Percentiles rank a stretch among this genome's conserved stretches.
Evolutionary conservation across 2,329 filamentous ascomycete genomes (phyloP).

Genomic region (Penicillium decumbens): DNA sequence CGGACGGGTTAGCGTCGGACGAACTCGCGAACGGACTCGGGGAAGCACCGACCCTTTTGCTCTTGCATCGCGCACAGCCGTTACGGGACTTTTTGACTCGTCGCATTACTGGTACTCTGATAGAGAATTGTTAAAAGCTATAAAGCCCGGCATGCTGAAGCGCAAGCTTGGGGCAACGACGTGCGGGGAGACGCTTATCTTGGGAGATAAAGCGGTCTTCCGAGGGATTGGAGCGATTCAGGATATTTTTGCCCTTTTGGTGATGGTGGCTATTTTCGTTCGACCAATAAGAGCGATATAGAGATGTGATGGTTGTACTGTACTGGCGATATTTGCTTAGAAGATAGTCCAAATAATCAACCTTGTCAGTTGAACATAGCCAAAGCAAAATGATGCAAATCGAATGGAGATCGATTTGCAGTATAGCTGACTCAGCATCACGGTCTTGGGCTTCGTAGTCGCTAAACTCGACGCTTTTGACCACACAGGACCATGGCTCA

Average conservation of each 20-base stretch:
- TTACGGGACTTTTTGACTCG: conserved; percentile 43
- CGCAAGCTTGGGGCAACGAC: not conserved
- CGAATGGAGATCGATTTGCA: not conserved
- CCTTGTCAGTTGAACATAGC: not conserved
- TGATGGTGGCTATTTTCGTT: not conserved
- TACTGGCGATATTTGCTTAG: not conserved
- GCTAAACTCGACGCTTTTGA: not conserved
- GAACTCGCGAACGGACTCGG: not conserved
- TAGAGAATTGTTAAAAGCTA: conserved; percentile 2
- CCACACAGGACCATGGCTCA: conserved; percentile 2
- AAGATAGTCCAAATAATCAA: not conserved
- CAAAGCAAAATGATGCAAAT: not conserved
- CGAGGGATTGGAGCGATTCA: not conserved
- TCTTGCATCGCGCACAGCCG: conserved; percentile 41
- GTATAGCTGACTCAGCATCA: conserved; percentile 3
- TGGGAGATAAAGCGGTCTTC: conserved; percentile 1
- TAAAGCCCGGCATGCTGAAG: conserved; percentile 6
- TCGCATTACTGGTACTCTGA: conserved; percentile 25
- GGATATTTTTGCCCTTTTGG: conserved; percentile 17
- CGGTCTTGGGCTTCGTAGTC: not conserved
- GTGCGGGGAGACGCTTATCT: conserved; percentile 18
- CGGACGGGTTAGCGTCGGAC: conserved; percentile 1
- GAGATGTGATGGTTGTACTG: not conserved
- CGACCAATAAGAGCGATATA: not conserved
- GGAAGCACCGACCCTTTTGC: conserved; percentile 33